Evolutionary conservation across 139 green algal species (phyloP), one percentile per base, ranked within the genome.

Genomic region (Klebsormidium nitens): DNA sequence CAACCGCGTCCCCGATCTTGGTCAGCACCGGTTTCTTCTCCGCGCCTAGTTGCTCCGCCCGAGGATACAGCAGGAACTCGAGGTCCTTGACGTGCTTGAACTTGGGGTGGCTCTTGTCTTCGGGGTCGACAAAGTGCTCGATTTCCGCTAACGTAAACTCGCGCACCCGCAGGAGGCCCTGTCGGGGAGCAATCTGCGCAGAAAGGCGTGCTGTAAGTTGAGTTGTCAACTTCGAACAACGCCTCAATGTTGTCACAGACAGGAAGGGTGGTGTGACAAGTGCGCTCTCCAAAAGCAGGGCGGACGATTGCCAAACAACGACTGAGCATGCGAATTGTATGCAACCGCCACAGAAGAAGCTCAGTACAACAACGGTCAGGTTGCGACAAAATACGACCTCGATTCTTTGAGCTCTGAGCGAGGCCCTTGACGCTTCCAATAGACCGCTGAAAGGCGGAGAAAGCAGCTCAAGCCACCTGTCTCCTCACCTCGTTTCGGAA

Each of bases 81-180:
- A 95, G 70, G 26, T 88, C 77, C 0, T 87, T 88, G 6, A 99
- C 86, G 6, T 58, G 71, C 5, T 50, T 40, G 65, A 99, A 99
- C 79, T 95, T 95, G 40, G 91, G 86, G 79, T 98, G 94, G 17
- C 65, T 63, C 85, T 98, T 98, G 75, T 96, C 76, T 2, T 89
- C 82, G 1, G 93, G 93, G 79, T 96, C 87, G 44, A 93, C 86
- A 80, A 99, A 99, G 81, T 99, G 94, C 88, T 99, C 94, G 48
- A 99, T 98, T 82, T 99, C 94, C 37, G 92, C 93, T 81, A 91
- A 90, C 6, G 94, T 98, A 84, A 99, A 99, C 86, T 99, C 94
- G 11, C 94, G 75, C 59, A 99, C 94, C 29, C 94, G 87, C 74
- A 99, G 87, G 66, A 99, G 80, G 11, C 94, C 94, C 5, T 88